Evolutionary conservation across 768 basidiomycete species (phyloP), one percentile per base, ranked within the genome.

Genomic region (Pulveroboletus frians): DNA sequence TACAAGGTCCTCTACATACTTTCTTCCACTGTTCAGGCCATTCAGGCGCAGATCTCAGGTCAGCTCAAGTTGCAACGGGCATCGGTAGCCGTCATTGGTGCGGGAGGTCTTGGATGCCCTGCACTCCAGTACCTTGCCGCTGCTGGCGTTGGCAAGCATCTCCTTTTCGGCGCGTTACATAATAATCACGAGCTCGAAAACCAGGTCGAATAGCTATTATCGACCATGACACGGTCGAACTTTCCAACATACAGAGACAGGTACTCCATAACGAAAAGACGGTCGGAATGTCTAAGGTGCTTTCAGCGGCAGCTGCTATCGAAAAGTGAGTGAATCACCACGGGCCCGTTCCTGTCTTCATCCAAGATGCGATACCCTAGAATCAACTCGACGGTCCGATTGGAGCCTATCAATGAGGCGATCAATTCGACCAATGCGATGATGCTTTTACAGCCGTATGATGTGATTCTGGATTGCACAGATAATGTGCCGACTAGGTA

Each of bases 71-170:
- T 99, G 9, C 82, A 82, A 51, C 60, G 72, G 8, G 80, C 92
- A 0, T 83, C 84, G 3, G 83, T 94, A 2, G 83, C 83, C 14
- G 91, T 98, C 4, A 80, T 97, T 4, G 96, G 96, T 23, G 96
- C 94, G 14, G 96, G 96, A 0, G 96, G 96, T 9, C 76, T 99
- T 11, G 96, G 96, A 10, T 98, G 96, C 66, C 93, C 96, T 40
- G 91, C 90, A 35, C 74, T 99, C 39, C 92, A 96, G 62, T 96
- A 98, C 67, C 80, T 99, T 10, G 91, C 83, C 4, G 90, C 92
- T 7, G 88, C 91, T 13, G 96, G 96, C 21, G 77, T 98, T 50
- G 95, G 95, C 90, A 59, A 55, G 85, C 62, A 38, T 26, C 38
- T 43, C 8, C 21, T 45, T 30, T 49, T 34, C 11, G 15, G 40